Base-by-base conservation (phyloP, 2,329 filamentous ascomycete genomes). In the Phyllosticta citrichinensis region DNA sequence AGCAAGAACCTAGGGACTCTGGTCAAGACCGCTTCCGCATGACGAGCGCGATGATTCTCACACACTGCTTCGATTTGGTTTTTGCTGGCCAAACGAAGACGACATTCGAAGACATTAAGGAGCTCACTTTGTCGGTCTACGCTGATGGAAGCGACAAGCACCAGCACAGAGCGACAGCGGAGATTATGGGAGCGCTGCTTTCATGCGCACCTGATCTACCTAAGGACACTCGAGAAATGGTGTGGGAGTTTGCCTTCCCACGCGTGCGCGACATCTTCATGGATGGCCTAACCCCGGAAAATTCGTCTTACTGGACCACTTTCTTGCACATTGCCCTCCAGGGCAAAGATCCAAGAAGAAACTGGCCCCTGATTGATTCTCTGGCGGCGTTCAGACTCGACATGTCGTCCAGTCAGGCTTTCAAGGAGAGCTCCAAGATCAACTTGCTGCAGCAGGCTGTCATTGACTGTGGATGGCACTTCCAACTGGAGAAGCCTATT, bases 361-460 rank as follows among this genome's bases (percentile, higher is more conserved):
- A 86, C 2, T 91, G 88, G 79, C 93, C 96, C 65, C 81, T 99
- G 64, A 83, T 96, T 40, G 87, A 94, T 65, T 87, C 85, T 74
- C 80, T 99, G 20, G 84, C 88, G 55, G 84, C 86, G 59, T 97
- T 97, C 82, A 84, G 91, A 30, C 80, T 99, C 10, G 94, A 99
- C 71, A 93, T 97, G 87, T 80, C 84, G 5, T 97, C 93, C 0
- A 97, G 97, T 70, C 94, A 95, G 3, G 94, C 94, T 0, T 99
- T 99, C 81, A 99, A 99, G 73, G 95, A 99, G 73, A 96, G 93
- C 60, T 95, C 93, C 27, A 97, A 97, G 77, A 90, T 99, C 17
- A 87, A 94, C 65, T 79, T 99, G 30, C 80, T 99, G 19, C 91
- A 97, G 66, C 91, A 96, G 66, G 83, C 89, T 64, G 88, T 99